Conservation (phyloP, 2,329 filamentous ascomycete genomes). For the Ramichloridium luteum region DNA sequence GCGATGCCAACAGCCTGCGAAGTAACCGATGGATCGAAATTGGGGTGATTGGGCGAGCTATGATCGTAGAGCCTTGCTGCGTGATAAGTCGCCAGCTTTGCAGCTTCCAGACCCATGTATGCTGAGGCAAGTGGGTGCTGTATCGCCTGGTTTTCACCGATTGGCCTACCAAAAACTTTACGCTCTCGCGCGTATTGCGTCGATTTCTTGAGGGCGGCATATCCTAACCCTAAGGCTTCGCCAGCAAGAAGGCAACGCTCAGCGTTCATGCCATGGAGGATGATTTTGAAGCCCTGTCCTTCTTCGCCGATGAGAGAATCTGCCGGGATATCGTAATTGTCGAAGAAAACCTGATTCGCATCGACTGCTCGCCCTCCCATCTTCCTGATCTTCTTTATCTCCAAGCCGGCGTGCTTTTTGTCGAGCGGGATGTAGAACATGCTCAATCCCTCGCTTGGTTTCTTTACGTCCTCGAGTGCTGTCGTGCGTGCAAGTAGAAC, state of each 20-base stretch:
- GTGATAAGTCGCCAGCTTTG: constrained; percentile 49
- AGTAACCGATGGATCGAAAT: constrained; percentile 27
- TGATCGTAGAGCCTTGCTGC: constrained; percentile 47
- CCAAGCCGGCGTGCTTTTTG: constrained; percentile 42
- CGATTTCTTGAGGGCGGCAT: constrained; percentile 42
- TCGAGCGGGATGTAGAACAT: constrained; percentile 73
- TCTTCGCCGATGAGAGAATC: constrained; percentile 58
- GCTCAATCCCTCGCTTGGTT: constrained; percentile 62
- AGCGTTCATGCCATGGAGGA: constrained; percentile 38
- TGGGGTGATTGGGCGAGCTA: constrained; percentile 23
- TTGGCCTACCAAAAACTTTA: constrained; percentile 44
- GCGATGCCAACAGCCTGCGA: constrained; percentile 41
- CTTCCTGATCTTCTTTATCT: constrained; percentile 63
- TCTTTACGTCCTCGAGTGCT: constrained; percentile 52
- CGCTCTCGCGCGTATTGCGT: constrained; percentile 37
- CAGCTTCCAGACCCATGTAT: constrained; percentile 50
- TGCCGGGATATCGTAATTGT: constrained; percentile 57
- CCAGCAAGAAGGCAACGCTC: constrained; percentile 47
- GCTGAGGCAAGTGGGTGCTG: constrained; percentile 47
- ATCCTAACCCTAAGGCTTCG: constrained; percentile 69
- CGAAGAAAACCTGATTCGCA: constrained; percentile 81
- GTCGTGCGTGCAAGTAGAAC: constrained; percentile 69
- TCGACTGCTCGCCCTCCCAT: constrained; percentile 77
- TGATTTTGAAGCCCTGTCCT: constrained; percentile 63
- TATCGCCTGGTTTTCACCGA: constrained; percentile 49